These are phyloP conservation scores for Aegilops tauschii DNA, from an alignment of 176 grass and related monocot species.

Conservation along the genomic window DNA sequence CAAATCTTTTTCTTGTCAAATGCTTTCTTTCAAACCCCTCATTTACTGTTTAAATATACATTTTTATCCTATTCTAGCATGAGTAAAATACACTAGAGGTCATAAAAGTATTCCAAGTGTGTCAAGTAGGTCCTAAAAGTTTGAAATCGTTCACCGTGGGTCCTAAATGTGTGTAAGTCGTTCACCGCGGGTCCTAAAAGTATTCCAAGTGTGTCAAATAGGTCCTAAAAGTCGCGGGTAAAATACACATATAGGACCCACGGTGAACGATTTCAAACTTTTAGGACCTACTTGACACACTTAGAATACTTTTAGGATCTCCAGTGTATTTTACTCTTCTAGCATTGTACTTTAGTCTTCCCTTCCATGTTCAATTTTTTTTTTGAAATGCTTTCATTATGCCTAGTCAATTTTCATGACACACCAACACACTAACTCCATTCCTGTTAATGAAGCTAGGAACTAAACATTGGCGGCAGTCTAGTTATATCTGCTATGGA, in stretches of 20 bases:
- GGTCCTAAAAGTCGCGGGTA: too few species aligned
- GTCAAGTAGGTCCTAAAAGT: too few species aligned
- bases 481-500: slow-evolving; percentile 74
- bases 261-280: too few species aligned
- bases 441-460: slow-evolving; percentile 71
- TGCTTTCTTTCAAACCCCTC: background rate
- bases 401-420: slow-evolving; percentile 1
- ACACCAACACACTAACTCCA: slow-evolving; percentile 25
- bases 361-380: slow-evolving; percentile 18
- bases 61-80: background rate
- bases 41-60: background rate
- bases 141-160: too few species aligned
- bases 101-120: too few species aligned
- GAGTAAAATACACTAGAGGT: too few species aligned
- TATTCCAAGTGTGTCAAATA: too few species aligned
- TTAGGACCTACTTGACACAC: too few species aligned
- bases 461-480: slow-evolving; percentile 94
- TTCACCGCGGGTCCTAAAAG: too few species aligned
- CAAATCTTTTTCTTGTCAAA: background rate
- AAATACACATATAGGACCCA: too few species aligned
- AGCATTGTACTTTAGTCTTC: background rate
- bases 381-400: slow-evolving; percentile 13
- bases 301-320: too few species aligned
- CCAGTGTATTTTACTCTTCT: background rate
- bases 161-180: too few species aligned